Conservation (phyloP, 176 grass and related monocot genomes). For the bread wheat (Triticum aestivum) region DNA sequence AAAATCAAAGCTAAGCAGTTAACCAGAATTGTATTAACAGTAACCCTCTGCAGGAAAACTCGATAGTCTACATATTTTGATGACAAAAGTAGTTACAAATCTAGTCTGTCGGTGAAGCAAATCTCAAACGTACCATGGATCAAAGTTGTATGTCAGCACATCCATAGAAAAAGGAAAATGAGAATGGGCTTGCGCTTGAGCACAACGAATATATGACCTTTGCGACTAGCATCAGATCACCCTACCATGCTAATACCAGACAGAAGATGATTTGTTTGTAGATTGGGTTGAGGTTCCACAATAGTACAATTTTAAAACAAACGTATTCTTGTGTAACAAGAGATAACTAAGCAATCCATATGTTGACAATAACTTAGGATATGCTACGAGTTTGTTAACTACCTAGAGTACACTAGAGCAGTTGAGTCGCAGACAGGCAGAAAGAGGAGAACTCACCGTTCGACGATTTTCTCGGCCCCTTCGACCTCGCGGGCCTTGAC, state of each 20-base stretch:
- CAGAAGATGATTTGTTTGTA: background rate
- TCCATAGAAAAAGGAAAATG: background rate
- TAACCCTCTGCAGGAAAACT: background rate
- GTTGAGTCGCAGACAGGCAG: background rate
- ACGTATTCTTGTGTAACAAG: background rate
- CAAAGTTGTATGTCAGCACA: background rate
- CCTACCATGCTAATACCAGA: background rate
- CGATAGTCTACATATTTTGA: background rate
- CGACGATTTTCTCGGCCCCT: conserved; percentile 40
- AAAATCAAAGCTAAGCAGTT: background rate
- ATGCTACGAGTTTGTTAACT: background rate
- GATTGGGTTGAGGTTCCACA: background rate
- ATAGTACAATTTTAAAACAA: background rate
- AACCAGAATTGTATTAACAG: background rate
- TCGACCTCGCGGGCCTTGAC: conserved; percentile 10
- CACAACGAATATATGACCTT: background rate
- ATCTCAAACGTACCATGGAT: background rate
- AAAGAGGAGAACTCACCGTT: conserved; percentile 29
- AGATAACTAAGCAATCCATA: background rate
- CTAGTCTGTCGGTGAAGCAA: background rate
- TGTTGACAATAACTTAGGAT: background rate
- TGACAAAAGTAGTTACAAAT: background rate
- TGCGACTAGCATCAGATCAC: background rate
- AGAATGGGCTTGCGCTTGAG: background rate
- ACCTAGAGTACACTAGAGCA: background rate